These are phyloP conservation scores for Suillus sp. DNA, from an alignment of 768 basidiomycete genomes.

Conservation along the genomic window DNA sequence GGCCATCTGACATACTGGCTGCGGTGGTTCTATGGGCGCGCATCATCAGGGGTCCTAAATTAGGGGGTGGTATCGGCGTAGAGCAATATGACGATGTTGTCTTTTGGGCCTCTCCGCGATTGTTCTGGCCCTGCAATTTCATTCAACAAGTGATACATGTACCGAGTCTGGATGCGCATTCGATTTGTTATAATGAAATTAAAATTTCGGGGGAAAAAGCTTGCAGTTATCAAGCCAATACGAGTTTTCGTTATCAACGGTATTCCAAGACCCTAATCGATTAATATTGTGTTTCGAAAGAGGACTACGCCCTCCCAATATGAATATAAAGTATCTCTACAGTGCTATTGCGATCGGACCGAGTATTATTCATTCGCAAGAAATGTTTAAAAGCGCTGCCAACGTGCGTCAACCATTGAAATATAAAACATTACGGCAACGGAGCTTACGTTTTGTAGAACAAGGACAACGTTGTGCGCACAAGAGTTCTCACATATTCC, in stretches of 20 bases:
- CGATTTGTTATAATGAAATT: not conserved
- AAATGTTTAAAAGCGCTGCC: not conserved
- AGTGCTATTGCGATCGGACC: not conserved
- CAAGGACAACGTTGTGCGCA: not conserved
- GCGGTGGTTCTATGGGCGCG: not conserved
- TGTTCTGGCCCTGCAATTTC: not conserved
- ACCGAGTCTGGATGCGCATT: not conserved
- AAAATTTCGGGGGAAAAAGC: not conserved
- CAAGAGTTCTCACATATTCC: slow-evolving; percentile 24
- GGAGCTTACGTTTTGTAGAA: slow-evolving; percentile 4
- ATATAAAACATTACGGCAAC: not conserved
- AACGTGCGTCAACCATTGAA: not conserved
- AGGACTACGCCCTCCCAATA: not conserved
- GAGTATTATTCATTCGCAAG: not conserved
- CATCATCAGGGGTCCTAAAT: not conserved
- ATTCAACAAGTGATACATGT: not conserved
- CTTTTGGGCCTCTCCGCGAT: not conserved
- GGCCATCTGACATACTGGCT: not conserved
- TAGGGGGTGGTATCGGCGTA: too few species aligned
- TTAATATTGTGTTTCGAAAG: not conserved
- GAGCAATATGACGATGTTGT: not conserved
- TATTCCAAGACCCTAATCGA: not conserved
- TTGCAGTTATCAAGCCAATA: not conserved
- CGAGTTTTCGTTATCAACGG: not conserved
- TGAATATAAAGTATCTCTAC: not conserved